These are phyloP conservation scores for Cytospora leucostoma DNA, from an alignment of 2,329 filamentous ascomycete species.

Conservation along the genomic window DNA sequence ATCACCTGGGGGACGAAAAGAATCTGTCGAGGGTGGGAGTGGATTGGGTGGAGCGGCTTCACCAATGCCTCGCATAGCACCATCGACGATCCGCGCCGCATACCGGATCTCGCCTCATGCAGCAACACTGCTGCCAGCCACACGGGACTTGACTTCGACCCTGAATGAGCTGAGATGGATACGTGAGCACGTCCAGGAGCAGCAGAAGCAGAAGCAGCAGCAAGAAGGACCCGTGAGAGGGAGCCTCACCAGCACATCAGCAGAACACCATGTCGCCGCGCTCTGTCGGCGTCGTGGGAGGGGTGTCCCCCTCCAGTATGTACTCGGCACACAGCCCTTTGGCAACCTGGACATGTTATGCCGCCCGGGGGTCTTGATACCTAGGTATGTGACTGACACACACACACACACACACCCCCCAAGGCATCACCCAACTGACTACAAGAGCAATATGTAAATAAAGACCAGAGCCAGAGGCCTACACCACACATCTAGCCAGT, in stretches of 20 bases:
- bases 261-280: constrained; percentile 33
- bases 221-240: not conserved
- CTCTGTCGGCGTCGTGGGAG: constrained; percentile 53
- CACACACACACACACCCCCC: not conserved
- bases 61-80: constrained; percentile 65
- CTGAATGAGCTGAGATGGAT: constrained; percentile 75
- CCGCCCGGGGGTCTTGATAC: constrained; percentile 78
- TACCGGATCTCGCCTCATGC: constrained; percentile 56
- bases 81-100: constrained; percentile 57
- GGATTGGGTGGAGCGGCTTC: not conserved
- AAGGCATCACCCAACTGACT: constrained; percentile 5
- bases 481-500: constrained; percentile 57
- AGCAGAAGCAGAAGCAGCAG: not conserved
- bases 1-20: not conserved
- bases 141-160: constrained; percentile 64
- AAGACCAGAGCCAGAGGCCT: constrained; percentile 71
- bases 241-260: not conserved
- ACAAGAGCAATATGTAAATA: constrained; percentile 8
- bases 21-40: not conserved
- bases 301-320: constrained; percentile 84
- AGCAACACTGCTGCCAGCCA: constrained; percentile 62
- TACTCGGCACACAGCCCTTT: constrained; percentile 87
- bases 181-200: constrained; percentile 53
- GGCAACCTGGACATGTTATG: constrained; percentile 79
- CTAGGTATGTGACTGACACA: constrained; percentile 54